Evolutionary conservation across 805 yeast genomes (phyloP), one percentile per base, ranked within the genome.

Genomic region (Candida parachauliodes): DNA sequence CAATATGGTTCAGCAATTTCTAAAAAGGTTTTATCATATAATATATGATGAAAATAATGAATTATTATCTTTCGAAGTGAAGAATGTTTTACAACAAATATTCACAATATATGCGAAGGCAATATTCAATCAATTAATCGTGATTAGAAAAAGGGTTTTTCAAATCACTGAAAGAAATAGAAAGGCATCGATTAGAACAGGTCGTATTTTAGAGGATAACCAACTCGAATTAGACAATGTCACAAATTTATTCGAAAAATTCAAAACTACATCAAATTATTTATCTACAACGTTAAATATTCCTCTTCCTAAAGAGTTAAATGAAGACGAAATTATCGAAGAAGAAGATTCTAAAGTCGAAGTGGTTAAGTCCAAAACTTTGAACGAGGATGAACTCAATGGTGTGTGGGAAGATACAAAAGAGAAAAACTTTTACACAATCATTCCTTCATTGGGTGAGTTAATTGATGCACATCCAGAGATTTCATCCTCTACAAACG

Each of bases 391-490:
- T 22, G 58, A 55, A 9, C 28, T 49, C 35, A 48, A 43, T 8
- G 58, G 55, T 5, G 46, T 62, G 28, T 87, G 94, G 94, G 84
- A 76, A 27, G 79, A 72, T 39, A 77, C 77, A 12, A 81, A 79
- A 21, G 79, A 75, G n/a, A 70, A 72, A 43, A 68, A 65, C 43
- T 88, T 87, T 52, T 84, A 86, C 52, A 77, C 74, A 21, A 68
- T 60, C 1, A 57, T 79, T 14, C 81, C 84, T 0, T 60, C 59
- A 5, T 46, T 69, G 1, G 55, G 65, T 1, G 59, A 55, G n/a
- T 37, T 55, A 16, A 28, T 30, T 19, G 47, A 34, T 3, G 42
- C 40, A 17, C 43, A 37, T n/a, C 43, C 26, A 28, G 44, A 34
- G 20, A 38, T 42, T 24, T n/a, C 36, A 3, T 8, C 7, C 3